Conservation (phyloP, 139 green algal genomes). For the Chlamydomonas incerta region DNA sequence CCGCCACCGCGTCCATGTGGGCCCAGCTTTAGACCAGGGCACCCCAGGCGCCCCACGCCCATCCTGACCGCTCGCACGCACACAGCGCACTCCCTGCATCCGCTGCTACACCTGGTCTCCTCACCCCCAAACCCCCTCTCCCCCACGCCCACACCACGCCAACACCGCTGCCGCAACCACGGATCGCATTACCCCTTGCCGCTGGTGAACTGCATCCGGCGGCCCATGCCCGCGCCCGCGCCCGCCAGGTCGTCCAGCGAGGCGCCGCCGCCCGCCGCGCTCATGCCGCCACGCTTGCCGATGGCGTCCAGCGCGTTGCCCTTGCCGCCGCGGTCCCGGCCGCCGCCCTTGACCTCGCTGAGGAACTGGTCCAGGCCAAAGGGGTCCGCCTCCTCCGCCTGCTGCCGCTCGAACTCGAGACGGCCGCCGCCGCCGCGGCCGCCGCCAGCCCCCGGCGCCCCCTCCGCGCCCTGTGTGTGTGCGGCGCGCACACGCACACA, state of each 20-base stretch:
- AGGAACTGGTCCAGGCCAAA: constrained; percentile 97
- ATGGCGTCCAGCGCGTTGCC: constrained; percentile 70
- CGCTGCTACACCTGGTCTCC: too few species aligned
- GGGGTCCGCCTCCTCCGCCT: constrained; percentile 86
- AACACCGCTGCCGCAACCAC: background rate
- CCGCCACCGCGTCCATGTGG: too few species aligned
- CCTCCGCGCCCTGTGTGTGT: constrained; percentile 28
- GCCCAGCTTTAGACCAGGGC: too few species aligned
- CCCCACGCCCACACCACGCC: background rate
- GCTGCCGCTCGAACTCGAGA: constrained; percentile 92
- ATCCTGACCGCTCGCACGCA: too few species aligned
- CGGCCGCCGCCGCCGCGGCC: constrained; percentile 47
- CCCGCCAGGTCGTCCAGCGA: constrained; percentile 57
- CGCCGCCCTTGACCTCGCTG: constrained; percentile 68
- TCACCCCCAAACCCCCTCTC: too few species aligned
- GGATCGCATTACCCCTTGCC: constrained; percentile 9
- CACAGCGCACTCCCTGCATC: too few species aligned
- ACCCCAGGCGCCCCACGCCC: too few species aligned
- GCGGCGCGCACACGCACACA: constrained; percentile 2
- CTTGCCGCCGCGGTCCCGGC: constrained; percentile 54
- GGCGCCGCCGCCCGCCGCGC: constrained; percentile 73
- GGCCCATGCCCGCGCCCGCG: constrained; percentile 43
- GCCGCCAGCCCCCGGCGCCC: constrained; percentile 36
- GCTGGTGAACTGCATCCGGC: constrained; percentile 59
- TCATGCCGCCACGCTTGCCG: constrained; percentile 75